Percentiles rank a stretch among this genome's conserved stretches.
Evolutionary conservation across 148 eudicot species (phyloP).

Genomic region (Drosera capensis): DNA sequence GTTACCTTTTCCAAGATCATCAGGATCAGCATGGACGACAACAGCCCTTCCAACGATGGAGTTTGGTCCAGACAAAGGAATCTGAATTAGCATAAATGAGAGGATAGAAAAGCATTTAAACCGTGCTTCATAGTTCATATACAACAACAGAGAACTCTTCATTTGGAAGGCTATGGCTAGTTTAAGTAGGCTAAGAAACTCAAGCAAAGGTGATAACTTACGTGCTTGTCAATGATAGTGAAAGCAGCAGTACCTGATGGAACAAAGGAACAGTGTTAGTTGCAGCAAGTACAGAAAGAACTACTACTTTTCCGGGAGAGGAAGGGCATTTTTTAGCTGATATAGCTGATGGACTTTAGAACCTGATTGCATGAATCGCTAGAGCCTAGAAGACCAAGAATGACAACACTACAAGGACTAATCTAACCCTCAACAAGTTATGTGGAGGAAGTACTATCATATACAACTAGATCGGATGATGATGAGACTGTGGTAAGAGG

Average conservation of each 20-base stretch:
- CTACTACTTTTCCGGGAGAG: not conserved
- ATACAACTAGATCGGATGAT: too few relatives aligned
- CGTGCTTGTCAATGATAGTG: conserved; percentile 64
- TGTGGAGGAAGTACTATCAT: too few relatives aligned
- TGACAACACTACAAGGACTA: too few relatives aligned
- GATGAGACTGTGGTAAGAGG: too few relatives aligned
- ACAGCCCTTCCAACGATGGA: conserved; percentile 95
- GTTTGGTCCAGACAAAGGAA: conserved; percentile 60
- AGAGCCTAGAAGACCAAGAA: too few relatives aligned
- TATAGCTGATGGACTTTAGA: too few relatives aligned
- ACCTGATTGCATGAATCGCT: too few relatives aligned
- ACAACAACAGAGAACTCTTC: not conserved
- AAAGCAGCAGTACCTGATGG: conserved; percentile 58
- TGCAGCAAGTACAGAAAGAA: not conserved
- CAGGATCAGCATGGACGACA: conserved; percentile 93
- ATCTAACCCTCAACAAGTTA: too few relatives aligned
- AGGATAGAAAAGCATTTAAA: not conserved
- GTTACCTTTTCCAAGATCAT: conserved; percentile 79
- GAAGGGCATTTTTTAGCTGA: too few relatives aligned
- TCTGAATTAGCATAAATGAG: conserved; percentile 8
- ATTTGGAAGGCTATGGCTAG: not conserved
- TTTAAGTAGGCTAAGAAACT: not conserved
- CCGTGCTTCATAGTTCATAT: not conserved
- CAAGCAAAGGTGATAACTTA: conserved; percentile 6
- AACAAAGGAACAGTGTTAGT: not conserved